Base-by-base conservation (phyloP, 148 eudicot species). In the Heliamphora exappendiculata region DNA sequence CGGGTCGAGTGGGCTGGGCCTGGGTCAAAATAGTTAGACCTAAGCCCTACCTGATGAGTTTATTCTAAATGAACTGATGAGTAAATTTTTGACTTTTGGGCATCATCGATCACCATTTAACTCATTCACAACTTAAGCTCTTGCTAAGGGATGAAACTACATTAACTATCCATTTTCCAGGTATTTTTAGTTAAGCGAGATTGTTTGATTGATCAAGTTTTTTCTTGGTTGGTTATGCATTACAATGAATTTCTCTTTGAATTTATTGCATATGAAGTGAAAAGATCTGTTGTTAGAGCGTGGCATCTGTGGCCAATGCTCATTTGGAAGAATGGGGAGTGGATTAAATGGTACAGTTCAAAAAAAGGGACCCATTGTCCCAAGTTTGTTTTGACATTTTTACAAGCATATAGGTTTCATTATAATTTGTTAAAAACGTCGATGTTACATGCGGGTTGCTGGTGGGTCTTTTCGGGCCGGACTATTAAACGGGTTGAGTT, bases 301-400 rank as follows among this genome's bases (percentile, higher is more conserved):
- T 93, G 96, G 97, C 89, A 96, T 82, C 85, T 96, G 17, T 84
- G 99, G 57, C 88, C 94, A 74, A 85, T 91, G 26, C 92, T 90
- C 31, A 75, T 84, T 39, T 96, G 99, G 99, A 88, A 82, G 53
- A 86, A 88, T 82, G 97, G 92, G n/a, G 83, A 86, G 80, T 96
- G 99, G 99, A 80, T 84, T 58, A 92, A 91, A 72, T 89, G 90
- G 83, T 82, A 87, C 41, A 78, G 87, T 53, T 65, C 83, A 66
- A 83, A 79, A 82, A 77, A 65, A 68, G 78, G 64, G 37, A 68
- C 78, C 49, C 60, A 74, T 71, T 82, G 86, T 74, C 81, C 84
- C n/a, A 81, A 87, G 98, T 96, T 94, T 45, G 33, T 54, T n/a
- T 74, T 16, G 9, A 14, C 44, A 42, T 65, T n/a, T n/a, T n/a